Conservation (phyloP, 345 rosid species). For the Camelina neglecta region DNA sequence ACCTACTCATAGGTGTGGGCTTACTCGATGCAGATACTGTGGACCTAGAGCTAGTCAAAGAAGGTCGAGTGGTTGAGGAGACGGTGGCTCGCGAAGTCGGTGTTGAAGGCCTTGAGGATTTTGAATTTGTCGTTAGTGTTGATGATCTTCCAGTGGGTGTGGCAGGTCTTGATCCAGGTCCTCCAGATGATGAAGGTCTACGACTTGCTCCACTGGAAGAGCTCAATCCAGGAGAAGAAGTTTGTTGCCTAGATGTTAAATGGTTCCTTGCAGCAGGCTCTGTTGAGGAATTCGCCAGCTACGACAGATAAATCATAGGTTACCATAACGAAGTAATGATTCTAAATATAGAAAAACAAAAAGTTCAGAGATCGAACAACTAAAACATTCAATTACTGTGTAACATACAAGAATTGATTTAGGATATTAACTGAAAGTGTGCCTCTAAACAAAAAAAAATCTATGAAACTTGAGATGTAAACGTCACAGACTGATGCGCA, state of each 20-base stretch:
- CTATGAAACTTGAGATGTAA: background rate
- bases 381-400: background rate
- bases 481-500: background rate
- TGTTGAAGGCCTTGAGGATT: conserved; percentile 78
- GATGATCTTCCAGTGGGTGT: conserved; percentile 83
- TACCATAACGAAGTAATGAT: conserved; percentile 32
- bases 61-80: conserved; percentile 55
- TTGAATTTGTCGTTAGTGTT: conserved; percentile 57
- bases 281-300: conserved; percentile 77
- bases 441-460: background rate
- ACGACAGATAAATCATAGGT: conserved; percentile 33
- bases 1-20: conserved; percentile 47
- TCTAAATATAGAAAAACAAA: conserved; percentile 7
- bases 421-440: background rate
- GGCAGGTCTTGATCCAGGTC: conserved; percentile 89
- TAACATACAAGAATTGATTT: background rate
- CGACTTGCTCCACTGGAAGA: conserved; percentile 62
- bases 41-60: conserved; percentile 43
- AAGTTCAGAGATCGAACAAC: background rate
- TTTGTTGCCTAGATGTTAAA: conserved; percentile 64
- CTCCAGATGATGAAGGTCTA: conserved; percentile 97
- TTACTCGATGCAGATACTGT: conserved; percentile 51
- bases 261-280: conserved; percentile 66
- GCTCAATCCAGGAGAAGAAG: conserved; percentile 76
- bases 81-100: conserved; percentile 82